Evolutionary conservation across 306 rosid species (phyloP).

Genomic region (Astragalus glycyphyllos): DNA sequence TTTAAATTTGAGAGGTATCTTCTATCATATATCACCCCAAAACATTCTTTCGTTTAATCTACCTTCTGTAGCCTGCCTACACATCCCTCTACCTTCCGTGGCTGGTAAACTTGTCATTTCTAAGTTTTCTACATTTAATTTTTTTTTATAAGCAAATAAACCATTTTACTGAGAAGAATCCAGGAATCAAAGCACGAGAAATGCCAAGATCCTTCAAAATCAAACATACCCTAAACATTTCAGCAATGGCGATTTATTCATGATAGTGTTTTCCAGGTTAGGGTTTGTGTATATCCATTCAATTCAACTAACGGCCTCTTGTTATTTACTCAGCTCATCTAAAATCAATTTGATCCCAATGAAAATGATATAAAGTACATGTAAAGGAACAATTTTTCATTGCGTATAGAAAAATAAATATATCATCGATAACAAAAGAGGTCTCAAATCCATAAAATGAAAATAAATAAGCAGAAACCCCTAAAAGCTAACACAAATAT

Average conservation of each 20-base stretch:
- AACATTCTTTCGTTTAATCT: background rate
- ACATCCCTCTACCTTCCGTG: background rate
- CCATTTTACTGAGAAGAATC: too few relatives aligned
- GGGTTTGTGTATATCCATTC: background rate
- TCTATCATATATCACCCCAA: background rate
- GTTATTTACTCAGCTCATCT: slow-evolving; percentile 2
- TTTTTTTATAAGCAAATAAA: too few relatives aligned
- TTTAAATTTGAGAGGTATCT: background rate
- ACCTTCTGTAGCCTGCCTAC: background rate
- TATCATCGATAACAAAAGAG: background rate
- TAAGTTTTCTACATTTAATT: background rate
- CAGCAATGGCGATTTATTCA: too few relatives aligned
- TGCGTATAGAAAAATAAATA: background rate
- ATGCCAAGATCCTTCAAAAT: too few relatives aligned
- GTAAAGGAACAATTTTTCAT: slow-evolving; percentile 17
- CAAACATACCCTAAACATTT: too few relatives aligned
- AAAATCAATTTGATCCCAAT: background rate
- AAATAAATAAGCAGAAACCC: background rate
- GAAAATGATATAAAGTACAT: background rate
- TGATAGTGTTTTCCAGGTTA: background rate
- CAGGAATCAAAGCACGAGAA: too few relatives aligned
- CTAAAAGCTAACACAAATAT: background rate
- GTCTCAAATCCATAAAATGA: background rate
- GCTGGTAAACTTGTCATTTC: too few relatives aligned
- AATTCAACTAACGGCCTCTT: background rate